These are phyloP conservation scores for Plasmodium coatneyi DNA, from an alignment of 169 alveolate species.

Conservation along the genomic window DNA sequence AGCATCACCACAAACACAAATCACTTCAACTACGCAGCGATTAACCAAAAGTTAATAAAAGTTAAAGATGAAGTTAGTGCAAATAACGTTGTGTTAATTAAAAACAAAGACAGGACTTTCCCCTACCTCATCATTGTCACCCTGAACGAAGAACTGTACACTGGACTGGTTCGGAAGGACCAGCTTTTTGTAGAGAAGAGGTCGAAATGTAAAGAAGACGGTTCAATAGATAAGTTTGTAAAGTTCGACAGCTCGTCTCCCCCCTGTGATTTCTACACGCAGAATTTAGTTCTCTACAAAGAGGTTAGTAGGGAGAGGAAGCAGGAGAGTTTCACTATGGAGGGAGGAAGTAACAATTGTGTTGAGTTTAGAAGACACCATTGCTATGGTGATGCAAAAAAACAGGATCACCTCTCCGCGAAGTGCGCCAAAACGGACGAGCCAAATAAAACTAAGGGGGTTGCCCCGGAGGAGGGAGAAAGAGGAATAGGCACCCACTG, in stretches of 20 bases:
- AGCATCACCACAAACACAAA: background rate
- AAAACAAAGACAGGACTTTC: constrained; percentile 8
- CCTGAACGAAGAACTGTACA: constrained; percentile 4
- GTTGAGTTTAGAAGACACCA: background rate
- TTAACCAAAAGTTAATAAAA: constrained; percentile 13
- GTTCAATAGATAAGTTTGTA: constrained; percentile 8
- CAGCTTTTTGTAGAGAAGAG: background rate
- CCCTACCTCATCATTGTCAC: constrained; percentile 23
- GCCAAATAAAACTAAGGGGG: background rate
- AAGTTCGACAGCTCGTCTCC: background rate
- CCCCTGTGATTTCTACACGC: background rate
- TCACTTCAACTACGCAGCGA: background rate
- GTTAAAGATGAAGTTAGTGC: background rate
- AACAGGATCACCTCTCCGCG: background rate
- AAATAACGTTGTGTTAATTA: constrained; percentile 32
- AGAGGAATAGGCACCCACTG: constrained; percentile 15
- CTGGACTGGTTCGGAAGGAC: constrained; percentile 4
- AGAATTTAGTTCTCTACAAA: constrained; percentile 18
- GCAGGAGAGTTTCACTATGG: background rate
- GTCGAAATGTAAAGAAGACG: background rate
- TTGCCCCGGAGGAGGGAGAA: background rate
- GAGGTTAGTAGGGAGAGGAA: background rate
- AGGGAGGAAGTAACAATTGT: background rate
- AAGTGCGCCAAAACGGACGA: background rate
- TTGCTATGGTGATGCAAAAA: background rate